phyloP scores from a whole-genome alignment of 768 basidiomycete genomes.

The Butyriboletus loyo region DNA sequence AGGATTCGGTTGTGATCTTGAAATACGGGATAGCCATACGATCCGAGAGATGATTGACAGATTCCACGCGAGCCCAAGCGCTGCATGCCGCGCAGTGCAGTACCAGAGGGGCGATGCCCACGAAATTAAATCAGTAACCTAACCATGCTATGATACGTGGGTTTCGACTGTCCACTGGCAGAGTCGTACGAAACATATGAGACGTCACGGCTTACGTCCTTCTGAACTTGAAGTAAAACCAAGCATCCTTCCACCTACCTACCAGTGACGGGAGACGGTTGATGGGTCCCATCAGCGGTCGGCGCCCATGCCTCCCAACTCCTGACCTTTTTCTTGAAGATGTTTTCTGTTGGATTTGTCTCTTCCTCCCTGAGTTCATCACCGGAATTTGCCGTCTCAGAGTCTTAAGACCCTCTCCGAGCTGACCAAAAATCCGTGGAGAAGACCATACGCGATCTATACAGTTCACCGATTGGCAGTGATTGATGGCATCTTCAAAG shows the following conservation, averaged over 20 bases:
- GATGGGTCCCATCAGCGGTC: not conserved
- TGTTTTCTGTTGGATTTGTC: not conserved
- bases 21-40: not conserved
- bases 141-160: too few relatives aligned
- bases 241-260: not conserved
- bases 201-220: too few relatives aligned
- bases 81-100: too few relatives aligned
- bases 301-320: not conserved
- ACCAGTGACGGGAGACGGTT: too few relatives aligned
- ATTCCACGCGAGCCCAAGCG: too few relatives aligned
- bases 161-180: too few relatives aligned
- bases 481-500: too few relatives aligned
- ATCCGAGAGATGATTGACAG: not conserved
- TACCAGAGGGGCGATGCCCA: not conserved
- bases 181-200: too few relatives aligned
- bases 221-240: too few relatives aligned
- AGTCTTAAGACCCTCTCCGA: not conserved
- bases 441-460: not conserved
- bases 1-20: not conserved
- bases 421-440: not conserved
- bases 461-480: conserved; percentile 6
- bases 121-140: not conserved
- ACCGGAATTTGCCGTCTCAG: not conserved
- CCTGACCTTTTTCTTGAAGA: not conserved
- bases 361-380: not conserved